Evolutionary conservation across 768 basidiomycete species (phyloP), one percentile per base, ranked within the genome.

Genomic region (Tylopilus rubrobrunneus): DNA sequence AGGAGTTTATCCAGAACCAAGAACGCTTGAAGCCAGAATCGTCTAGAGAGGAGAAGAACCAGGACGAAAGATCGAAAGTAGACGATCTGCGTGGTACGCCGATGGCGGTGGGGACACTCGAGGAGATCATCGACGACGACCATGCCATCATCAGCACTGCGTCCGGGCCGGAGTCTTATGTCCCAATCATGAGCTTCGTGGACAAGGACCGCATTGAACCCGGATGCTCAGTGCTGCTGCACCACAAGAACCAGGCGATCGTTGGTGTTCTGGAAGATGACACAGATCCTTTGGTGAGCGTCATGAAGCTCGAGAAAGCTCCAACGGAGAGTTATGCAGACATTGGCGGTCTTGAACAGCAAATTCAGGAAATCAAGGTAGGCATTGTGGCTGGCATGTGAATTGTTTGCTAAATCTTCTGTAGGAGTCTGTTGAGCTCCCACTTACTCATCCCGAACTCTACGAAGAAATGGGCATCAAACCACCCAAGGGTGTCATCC

Each of bases 391-490:
- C 45, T 29, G 10, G 29, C 36, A 21, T 53, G 10, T 31, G 5
- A 11, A 17, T 27, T 37, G n/a, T 43, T 21, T 1, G 27, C 42
- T 49, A 33, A 60, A 37, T 36, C 6, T 12, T 42, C 17, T 34
- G 23, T 56, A 94, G 90, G 97, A 99, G 87, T 92, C 97, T 14
- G 96, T 98, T 44, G 97, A 98, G 72, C 80, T 98, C 31, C 97
- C 97, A 0, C 77, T 99, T 23, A 98, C 96, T 9, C 97, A 98
- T 68, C 97, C 97, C 4, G 97, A 99, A 67, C 74, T 98, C 37
- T 99, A 98, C 73, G 96, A 98, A 73, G 96, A 98, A 77, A 98
- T 99, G 97, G 97, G 97, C 52, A 98, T 99, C 73, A 89, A 89
- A 64, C 97, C 96, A n/a, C 97, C 97, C 21, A 98, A 98, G 71